phyloP scores from a whole-genome alignment of 352 stramenopile genomes.

The Phytopythium chamaehyphon region DNA sequence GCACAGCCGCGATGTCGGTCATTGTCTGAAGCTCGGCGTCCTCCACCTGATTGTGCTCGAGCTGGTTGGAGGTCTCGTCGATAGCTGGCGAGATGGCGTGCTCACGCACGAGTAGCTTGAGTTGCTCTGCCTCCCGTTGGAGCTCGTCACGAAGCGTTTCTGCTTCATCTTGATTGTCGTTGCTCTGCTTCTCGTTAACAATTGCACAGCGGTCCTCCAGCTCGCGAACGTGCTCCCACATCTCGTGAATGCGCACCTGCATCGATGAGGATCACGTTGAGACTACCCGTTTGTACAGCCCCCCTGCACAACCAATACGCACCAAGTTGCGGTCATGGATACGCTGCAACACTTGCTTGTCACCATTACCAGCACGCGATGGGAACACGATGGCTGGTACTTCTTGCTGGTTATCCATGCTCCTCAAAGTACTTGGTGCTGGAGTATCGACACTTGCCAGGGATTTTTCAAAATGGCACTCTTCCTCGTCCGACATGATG shows the following conservation, averaged over 20 bases:
- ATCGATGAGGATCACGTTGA: too few species aligned
- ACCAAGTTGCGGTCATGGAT: slow-evolving; percentile 8
- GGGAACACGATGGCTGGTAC: slow-evolving; percentile 2
- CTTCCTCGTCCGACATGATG: neutral
- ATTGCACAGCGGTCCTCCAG: slow-evolving; percentile 2
- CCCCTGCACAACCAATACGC: too few species aligned
- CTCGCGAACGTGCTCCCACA: slow-evolving; percentile 5
- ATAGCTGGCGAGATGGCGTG: slow-evolving; percentile 4
- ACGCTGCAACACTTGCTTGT: slow-evolving; percentile 5
- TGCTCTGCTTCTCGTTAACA: neutral
- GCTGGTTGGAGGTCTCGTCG: slow-evolving; percentile 5
- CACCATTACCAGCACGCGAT: neutral
- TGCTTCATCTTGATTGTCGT: neutral
- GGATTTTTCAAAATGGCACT: too few species aligned
- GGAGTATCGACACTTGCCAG: too few species aligned
- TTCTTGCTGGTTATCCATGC: slow-evolving; percentile 5
- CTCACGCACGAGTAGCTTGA: neutral
- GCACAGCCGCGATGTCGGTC: too few species aligned
- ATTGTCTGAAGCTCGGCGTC: too few species aligned
- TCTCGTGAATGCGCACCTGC: slow-evolving; percentile 2
- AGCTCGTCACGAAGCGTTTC: neutral
- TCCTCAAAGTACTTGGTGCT: neutral
- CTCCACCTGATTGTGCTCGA: neutral
- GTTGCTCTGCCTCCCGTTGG: slow-evolving; percentile 1
- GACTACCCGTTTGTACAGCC: too few species aligned